These are phyloP conservation scores for Iris pallida DNA, from an alignment of 116 monocot species.

Conservation along the genomic window DNA sequence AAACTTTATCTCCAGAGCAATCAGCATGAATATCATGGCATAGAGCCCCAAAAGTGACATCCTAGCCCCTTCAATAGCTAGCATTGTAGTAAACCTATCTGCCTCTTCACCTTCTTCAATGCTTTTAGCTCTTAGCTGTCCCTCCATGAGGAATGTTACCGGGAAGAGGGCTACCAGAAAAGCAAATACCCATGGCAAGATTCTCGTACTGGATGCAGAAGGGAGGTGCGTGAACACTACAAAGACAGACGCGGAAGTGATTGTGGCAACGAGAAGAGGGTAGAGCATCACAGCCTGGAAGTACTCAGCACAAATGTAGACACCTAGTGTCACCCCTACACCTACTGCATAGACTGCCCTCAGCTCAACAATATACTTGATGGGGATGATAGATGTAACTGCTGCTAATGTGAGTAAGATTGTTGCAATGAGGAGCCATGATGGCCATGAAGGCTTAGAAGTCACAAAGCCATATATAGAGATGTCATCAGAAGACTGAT, in stretches of 20 bases:
- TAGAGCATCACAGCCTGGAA: constrained; percentile 73
- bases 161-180: constrained; percentile 88
- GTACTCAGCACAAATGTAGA: constrained; percentile 79
- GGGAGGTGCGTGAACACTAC: constrained; percentile 88
- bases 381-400: constrained; percentile 72
- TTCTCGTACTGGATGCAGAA: constrained; percentile 78
- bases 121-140: constrained; percentile 64
- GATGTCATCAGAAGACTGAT: constrained; percentile 73
- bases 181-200: constrained; percentile 98
- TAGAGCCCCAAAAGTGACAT: constrained; percentile 90
- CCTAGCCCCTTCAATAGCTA: constrained; percentile 88
- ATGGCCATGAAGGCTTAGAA: constrained; percentile 86
- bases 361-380: constrained; percentile 88
- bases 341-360: constrained; percentile 77
- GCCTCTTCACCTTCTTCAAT: constrained; percentile 52
- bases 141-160: constrained; percentile 88
- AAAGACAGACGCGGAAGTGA: constrained; percentile 77
- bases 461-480: constrained; percentile 85
- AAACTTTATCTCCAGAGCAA: constrained; percentile 77
- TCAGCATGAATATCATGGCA: constrained; percentile 84
- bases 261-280: constrained; percentile 67
- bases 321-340: constrained; percentile 68
- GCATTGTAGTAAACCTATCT: constrained; percentile 54
- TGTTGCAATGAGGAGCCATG: constrained; percentile 84
- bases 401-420: constrained; percentile 82